Evolutionary conservation across 2,329 filamentous ascomycete genomes (phyloP), one percentile per base, ranked within the genome.

Genomic region (Ilyonectria mors-panacis): DNA sequence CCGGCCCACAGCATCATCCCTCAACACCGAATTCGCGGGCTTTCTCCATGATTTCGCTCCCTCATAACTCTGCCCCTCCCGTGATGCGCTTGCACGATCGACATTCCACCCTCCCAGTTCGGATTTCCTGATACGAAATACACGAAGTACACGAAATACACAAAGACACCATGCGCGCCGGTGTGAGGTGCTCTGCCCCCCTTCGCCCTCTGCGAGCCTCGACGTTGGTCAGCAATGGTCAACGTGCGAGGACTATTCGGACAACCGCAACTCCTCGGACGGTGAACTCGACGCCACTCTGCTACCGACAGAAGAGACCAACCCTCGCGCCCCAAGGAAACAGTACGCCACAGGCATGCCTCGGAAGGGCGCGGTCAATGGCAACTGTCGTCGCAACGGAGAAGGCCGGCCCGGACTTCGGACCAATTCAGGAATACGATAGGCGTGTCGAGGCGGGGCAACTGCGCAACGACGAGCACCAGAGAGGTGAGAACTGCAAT

Each of bases 381-480:
- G 77, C 78, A 23, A 80, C 79, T 6, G 75, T 75, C 37, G 74
- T 69, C 15, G 55, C 58, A 21, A 72, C 71, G 12, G 65, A 70
- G 19, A 51, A 59, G 26, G 33, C 51, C 39, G 53, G 66, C 6
- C 81, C 83, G 53, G 78, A 81, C 47, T 78, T 84, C 68, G 95
- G 95, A 0, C 96, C 96, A 2, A 87, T 98, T 76, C 88, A 91
- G 70, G 95, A 98, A 81, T 99, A 99, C 80, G 92, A 98, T 79
- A 86, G 87, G 66, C 89, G 95, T 53, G 95, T 99, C 9, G 85
- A 90, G 53, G 83, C 86, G 48, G 94, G 94, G 12, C 85, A 89
- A 55, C 80, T 99, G 70, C 88, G 92, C 70, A 94, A 98, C 79
- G 96, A 99, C 79, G 90, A 94, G 71, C 93, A 98, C 81, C 96